These are phyloP conservation scores for Metarhizium album DNA, from an alignment of 2,329 filamentous ascomycete genomes.

Conservation along the genomic window DNA sequence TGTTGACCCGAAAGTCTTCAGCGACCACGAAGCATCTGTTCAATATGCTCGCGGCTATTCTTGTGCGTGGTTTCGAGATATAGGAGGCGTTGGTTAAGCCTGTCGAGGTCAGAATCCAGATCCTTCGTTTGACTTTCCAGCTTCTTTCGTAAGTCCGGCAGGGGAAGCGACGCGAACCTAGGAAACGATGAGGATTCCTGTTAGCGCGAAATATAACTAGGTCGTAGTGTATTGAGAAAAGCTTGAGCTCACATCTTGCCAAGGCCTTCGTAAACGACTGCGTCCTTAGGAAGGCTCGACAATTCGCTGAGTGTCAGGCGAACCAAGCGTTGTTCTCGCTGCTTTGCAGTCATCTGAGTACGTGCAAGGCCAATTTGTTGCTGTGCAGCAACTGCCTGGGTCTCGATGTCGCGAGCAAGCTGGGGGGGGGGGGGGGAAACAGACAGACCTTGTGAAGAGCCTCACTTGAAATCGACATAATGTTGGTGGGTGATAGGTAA, in stretches of 20 bases:
- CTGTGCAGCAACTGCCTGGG: conserved; percentile 76
- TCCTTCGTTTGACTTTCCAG: conserved; percentile 64
- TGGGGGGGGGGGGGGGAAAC: conserved; percentile 32
- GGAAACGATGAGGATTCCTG: neutral
- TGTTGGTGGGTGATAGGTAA: neutral
- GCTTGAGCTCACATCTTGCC: conserved; percentile 77
- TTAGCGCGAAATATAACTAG: neutral
- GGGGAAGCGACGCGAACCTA: conserved; percentile 81
- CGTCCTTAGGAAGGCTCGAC: conserved; percentile 60
- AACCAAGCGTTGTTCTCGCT: conserved; percentile 78
- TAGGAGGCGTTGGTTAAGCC: conserved; percentile 76
- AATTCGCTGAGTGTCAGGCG: conserved; percentile 82
- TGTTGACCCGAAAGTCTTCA: too few species aligned
- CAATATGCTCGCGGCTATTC: conserved; percentile 85
- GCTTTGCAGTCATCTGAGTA: conserved; percentile 73
- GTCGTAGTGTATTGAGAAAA: neutral
- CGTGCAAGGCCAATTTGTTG: conserved; percentile 85
- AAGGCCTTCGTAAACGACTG: conserved; percentile 84
- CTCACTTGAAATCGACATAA: conserved; percentile 89
- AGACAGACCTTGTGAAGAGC: conserved; percentile 74
- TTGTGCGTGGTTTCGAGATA: conserved; percentile 93
- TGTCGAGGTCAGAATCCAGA: conserved; percentile 66
- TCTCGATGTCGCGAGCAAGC: conserved; percentile 90
- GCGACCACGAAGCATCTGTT: conserved; percentile 64
- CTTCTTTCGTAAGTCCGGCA: conserved; percentile 62